phyloP scores from a whole-genome alignment of 192 early-diverging fungal species.

The Pilobolus umbonatus region DNA sequence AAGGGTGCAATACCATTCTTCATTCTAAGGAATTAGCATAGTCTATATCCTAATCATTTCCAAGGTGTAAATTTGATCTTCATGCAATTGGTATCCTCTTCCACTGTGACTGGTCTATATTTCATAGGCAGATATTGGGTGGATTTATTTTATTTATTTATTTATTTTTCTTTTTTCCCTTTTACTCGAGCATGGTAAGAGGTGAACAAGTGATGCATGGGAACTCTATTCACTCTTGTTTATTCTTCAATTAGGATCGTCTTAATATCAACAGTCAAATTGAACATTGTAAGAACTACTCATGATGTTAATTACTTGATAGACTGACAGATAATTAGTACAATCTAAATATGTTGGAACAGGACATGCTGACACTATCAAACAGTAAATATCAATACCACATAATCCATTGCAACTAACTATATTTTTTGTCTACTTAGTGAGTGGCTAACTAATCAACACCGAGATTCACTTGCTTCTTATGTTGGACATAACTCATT shows the following conservation, averaged over 20 bases:
- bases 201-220: too few relatives aligned
- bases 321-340: conserved; percentile 33
- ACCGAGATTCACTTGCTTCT: conserved; percentile 77
- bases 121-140: too few relatives aligned
- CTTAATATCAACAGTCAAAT: conserved; percentile 75
- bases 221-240: too few relatives aligned
- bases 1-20: too few relatives aligned
- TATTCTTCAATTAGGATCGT: conserved; percentile 47
- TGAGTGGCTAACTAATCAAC: conserved; percentile 83
- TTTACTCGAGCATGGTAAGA: background rate
- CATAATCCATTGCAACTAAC: background rate
- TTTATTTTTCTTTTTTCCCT: background rate
- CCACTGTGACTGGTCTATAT: too few relatives aligned
- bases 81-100: too few relatives aligned
- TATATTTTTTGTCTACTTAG: conserved; percentile 36
- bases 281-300: conserved; percentile 70
- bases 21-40: too few relatives aligned
- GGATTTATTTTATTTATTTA: too few relatives aligned
- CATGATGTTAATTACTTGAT: too few relatives aligned
- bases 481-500: conserved; percentile 76
- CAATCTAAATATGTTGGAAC: conserved; percentile 88
- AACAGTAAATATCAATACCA: conserved; percentile 57
- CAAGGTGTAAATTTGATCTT: too few relatives aligned
- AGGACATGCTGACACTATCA: conserved; percentile 87
- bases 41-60: too few relatives aligned